Base-by-base conservation (phyloP, 257 asterid genomes). In the Voacanga thouarsii region DNA sequence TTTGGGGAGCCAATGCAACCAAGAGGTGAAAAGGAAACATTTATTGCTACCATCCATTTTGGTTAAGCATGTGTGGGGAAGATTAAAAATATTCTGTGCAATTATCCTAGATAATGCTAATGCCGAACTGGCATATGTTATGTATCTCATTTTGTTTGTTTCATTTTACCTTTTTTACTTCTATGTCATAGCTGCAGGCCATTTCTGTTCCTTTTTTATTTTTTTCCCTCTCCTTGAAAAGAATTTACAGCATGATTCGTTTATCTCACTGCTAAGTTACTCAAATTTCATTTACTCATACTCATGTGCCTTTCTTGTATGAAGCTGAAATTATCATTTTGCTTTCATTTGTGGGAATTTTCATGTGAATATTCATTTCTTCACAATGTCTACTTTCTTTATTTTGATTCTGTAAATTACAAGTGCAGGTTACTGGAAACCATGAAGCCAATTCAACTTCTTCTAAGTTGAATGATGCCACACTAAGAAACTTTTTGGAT, bases 1-100 rank as follows among this genome's bases (percentile, higher is more conserved):
- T 73, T 76, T 60, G 28, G 85, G 63, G 76, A 81, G 80, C 83
- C 83, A 75, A 70, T 84, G 71, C 80, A 53, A 60, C 47, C 83
- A 83, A 85, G 88, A 89, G 88, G 91, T 83, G 55, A 79, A 74
- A 82, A 70, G 56, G 61, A 71, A 51, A 59, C 74, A 7, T 50
- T 56, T 33, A 15, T 16, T 49, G 24, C n/a, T 0, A 26, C 49
- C 37, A 6, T 15, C 30, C 33, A 41, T 23, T 24, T 43, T 53
- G 39, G 5, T 53, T 85, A 61, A 76, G 78, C 53, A 2, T 21
- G 2, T 49, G 8, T 66, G 71, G 50, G 7, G 47, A 28, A 65
- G 39, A 33, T 6, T 1, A 2, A 51, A 51, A 55, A 15, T 47
- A 2, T 21, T 55, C 50, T 41, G 0, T 66, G 71, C 4, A 1